Base-by-base conservation (phyloP, 1,139 yeast genomes). In the Zygosaccharomyces sapae region DNA sequence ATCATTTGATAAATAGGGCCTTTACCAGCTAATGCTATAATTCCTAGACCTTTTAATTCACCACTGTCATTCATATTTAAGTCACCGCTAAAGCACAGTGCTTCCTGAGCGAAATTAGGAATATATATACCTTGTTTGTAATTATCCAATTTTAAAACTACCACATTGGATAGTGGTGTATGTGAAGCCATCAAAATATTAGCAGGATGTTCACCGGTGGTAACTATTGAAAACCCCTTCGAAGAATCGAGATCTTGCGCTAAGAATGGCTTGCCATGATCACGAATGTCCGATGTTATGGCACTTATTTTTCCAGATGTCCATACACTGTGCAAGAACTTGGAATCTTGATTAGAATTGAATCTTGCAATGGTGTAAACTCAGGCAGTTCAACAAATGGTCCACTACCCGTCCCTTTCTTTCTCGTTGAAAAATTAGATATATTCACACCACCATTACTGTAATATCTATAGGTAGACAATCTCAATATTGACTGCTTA, bases 331-430 rank as follows among this genome's bases (percentile, higher is more conserved):
- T 65, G 3, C 77, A 65, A 1, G 79, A 75, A 4, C 79, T 69
- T 3, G 83, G 83, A 6, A 78, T 56, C 25, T 74, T 68, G 37
- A 77, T 67, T 38, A 78, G 56, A 49, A 78, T 50, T 7, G 76
- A 68, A 19, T 67, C 65, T 1, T 80, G 81, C 33, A 77, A 52
- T 5, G 73, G 73, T 42, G 70, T 70, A 51, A 76, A 74, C 33
- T 60, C 64, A 6, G 78, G 74, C 36, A 69, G 57, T 41, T 61
- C 63, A 24, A 62, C 49, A 51, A 70, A 70, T 1, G 72, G 70
- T 1, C 73, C 75, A 2, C 61, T 54, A 1, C 72, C 73, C 0
- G 73, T 67, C 2, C 67, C 66, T 42, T 51, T 53, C 9, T 53
- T 55, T 36, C 46, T 52, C 12, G 41, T 24, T 24, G 57, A 45